A percentile compares a stretch with the other conserved stretches of the same genome.
These are phyloP conservation scores for Fusarium sp. DNA, from an alignment of 2,329 filamentous ascomycete genomes.

Conservation along the genomic window DNA sequence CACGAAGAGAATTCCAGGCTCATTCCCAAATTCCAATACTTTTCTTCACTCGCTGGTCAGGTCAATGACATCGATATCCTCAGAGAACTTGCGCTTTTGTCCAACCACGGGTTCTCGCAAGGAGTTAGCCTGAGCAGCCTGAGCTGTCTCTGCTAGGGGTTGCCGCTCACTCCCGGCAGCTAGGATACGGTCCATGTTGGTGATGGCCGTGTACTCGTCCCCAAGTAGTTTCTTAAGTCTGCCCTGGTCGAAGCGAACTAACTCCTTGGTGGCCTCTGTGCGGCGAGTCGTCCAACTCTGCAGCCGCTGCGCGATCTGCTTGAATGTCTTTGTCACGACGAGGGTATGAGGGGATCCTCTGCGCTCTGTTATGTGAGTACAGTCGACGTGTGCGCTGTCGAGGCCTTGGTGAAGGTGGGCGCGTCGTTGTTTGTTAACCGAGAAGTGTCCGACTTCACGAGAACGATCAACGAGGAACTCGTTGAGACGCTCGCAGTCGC, in stretches of 20 bases:
- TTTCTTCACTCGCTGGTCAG: slow-evolving; percentile 12
- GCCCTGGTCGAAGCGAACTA: not conserved
- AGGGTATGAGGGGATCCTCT: slow-evolving; percentile 19
- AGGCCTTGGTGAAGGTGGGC: slow-evolving; percentile 38
- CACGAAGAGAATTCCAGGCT: not conserved
- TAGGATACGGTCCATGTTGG: not conserved
- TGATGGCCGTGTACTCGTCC: not conserved
- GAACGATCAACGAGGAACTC: slow-evolving; percentile 39
- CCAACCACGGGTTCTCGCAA: not conserved
- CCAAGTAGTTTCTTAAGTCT: slow-evolving; percentile 16
- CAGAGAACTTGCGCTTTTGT: slow-evolving; percentile 10
- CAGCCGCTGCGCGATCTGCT: not conserved
- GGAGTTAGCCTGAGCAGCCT: not conserved
- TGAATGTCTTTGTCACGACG: slow-evolving; percentile 42
- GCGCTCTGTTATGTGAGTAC: slow-evolving; percentile 32
- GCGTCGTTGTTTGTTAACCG: slow-evolving; percentile 28
- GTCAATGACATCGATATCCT: slow-evolving; percentile 15
- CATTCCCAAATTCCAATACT: not conserved
- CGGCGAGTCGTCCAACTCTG: not conserved
- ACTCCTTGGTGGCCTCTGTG: not conserved
- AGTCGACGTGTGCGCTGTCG: slow-evolving; percentile 24
- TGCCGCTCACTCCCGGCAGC: not conserved
- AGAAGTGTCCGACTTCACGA: slow-evolving; percentile 11
- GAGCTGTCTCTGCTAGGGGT: not conserved
- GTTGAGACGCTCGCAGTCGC: slow-evolving; percentile 42